These are phyloP conservation scores for Naganishia albida DNA, from an alignment of 1,284 basidiomycete genomes.

Conservation along the genomic window DNA sequence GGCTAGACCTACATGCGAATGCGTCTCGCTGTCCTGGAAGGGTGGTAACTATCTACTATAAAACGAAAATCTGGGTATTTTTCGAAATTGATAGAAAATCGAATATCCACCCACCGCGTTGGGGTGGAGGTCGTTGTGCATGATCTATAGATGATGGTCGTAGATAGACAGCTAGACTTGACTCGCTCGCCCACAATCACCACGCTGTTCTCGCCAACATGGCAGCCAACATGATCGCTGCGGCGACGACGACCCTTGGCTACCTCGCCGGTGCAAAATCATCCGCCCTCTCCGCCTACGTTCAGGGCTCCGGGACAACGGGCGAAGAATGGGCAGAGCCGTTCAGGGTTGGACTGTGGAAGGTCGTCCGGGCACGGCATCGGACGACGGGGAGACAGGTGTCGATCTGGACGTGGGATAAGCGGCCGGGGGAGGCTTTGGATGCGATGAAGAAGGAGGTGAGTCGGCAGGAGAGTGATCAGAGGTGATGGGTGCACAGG, in stretches of 20 bases:
- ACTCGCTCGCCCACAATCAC: too few relatives aligned
- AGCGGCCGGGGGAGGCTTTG: constrained; percentile 70
- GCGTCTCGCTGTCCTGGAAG: too few relatives aligned
- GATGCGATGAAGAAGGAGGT: constrained; percentile 89
- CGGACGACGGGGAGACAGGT: constrained; percentile 85
- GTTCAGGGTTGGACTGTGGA: constrained; percentile 81
- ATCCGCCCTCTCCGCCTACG: constrained; percentile 80
- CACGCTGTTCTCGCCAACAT: background rate
- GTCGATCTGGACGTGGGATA: constrained; percentile 86
- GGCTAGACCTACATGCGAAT: too few relatives aligned
- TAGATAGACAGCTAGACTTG: too few relatives aligned
- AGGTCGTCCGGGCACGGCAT: constrained; percentile 76
- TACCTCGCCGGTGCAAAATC: constrained; percentile 58
- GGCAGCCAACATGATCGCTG: constrained; percentile 68
- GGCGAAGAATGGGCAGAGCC: constrained; percentile 49
- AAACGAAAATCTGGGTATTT: too few relatives aligned
- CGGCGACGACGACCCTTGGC: constrained; percentile 84
- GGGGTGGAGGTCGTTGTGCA: too few relatives aligned
- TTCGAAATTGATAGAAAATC: too few relatives aligned
- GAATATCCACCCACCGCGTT: too few relatives aligned
- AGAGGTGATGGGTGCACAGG: too few relatives aligned
- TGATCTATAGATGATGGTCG: too few relatives aligned
- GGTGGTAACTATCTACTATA: too few relatives aligned
- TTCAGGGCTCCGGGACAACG: constrained; percentile 50
- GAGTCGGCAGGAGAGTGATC: constrained; percentile 38